These are phyloP conservation scores for Casuarina equisetifolia DNA, from an alignment of 306 rosid genomes.

Conservation along the genomic window DNA sequence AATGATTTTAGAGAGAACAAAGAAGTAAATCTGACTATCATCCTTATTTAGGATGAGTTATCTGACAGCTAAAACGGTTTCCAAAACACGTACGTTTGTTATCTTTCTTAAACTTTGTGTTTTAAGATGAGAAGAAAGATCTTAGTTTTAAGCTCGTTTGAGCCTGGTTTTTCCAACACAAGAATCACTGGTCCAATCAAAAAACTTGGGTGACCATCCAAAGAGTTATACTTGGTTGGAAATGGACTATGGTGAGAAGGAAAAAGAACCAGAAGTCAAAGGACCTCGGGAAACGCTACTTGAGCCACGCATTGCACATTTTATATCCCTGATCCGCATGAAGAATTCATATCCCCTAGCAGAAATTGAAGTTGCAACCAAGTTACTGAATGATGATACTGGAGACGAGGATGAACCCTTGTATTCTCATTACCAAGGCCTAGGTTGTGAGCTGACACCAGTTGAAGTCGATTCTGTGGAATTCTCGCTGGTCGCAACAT, in stretches of 20 bases:
- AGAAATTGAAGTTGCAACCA: conserved; percentile 93
- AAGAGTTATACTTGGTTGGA: conserved; percentile 79
- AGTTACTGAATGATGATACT: conserved; percentile 57
- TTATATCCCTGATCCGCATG: conserved; percentile 90
- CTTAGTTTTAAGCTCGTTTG: no score
- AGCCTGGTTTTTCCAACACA: no score
- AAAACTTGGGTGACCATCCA: conserved; percentile 52
- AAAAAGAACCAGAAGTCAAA: conserved; percentile 60
- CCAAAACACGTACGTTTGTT: no score
- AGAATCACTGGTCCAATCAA: conserved; percentile 72
- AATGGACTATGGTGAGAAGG: conserved; percentile 77
- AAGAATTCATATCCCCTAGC: conserved; percentile 51
- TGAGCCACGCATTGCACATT: conserved; percentile 70
- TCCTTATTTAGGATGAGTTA: no score
- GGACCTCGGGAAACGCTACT: conserved; percentile 67
- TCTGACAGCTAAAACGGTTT: no score
- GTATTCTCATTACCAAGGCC: conserved; percentile 69
- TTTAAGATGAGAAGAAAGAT: no score
- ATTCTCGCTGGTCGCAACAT: conserved; percentile 81
- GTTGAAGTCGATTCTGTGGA: conserved; percentile 58
- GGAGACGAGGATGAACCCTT: conserved; percentile 78
- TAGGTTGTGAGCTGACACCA: conserved; percentile 67
- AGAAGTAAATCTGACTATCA: no score
- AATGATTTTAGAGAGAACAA: no score
- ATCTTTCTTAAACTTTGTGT: no score